Percentiles rank a stretch among this genome's conserved stretches.
phyloP scores from a whole-genome alignment of 768 basidiomycete species.

The Podaxis rugospora region DNA sequence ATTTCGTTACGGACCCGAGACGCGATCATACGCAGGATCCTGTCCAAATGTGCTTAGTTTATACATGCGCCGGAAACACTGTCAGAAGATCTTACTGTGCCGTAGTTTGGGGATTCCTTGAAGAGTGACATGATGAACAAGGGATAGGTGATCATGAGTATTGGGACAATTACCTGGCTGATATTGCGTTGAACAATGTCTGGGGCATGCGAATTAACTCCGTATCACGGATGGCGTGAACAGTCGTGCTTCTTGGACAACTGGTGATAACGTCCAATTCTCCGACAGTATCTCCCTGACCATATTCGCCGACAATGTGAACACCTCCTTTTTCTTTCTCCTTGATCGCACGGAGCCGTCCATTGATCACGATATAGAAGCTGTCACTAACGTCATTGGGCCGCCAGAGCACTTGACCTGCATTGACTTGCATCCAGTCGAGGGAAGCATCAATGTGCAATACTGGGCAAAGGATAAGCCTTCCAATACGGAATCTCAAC shows the following conservation, averaged over 20 bases:
- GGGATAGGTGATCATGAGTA: not conserved
- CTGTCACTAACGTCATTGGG: slow-evolving; percentile 89
- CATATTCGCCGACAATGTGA: slow-evolving; percentile 87
- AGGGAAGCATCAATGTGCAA: slow-evolving; percentile 94
- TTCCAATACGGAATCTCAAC: not conserved
- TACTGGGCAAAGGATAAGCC: slow-evolving; percentile 41
- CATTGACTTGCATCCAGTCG: slow-evolving; percentile 97
- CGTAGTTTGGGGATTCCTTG: slow-evolving; percentile 79
- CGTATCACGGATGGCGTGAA: slow-evolving; percentile 97
- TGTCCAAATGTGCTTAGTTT: slow-evolving; percentile 20
- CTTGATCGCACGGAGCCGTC: slow-evolving; percentile 85
- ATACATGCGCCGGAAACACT: not conserved
- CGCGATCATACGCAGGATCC: slow-evolving; percentile 85
- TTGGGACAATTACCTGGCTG: slow-evolving; percentile 55
- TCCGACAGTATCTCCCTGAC: slow-evolving; percentile 95
- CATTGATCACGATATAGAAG: slow-evolving; percentile 98
- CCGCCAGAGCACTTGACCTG: slow-evolving; percentile 93
- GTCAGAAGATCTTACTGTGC: slow-evolving; percentile 53
- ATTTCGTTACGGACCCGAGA: slow-evolving; percentile 85
- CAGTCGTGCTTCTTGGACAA: slow-evolving; percentile 78
- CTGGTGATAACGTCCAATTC: slow-evolving; percentile 97
- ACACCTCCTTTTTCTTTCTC: slow-evolving; percentile 77
- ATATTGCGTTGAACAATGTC: slow-evolving; percentile 97
- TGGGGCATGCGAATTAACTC: slow-evolving; percentile 96
- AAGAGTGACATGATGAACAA: not conserved